Conservation (phyloP, 805 yeast genomes). For the Hanseniaspora meyeri region DNA sequence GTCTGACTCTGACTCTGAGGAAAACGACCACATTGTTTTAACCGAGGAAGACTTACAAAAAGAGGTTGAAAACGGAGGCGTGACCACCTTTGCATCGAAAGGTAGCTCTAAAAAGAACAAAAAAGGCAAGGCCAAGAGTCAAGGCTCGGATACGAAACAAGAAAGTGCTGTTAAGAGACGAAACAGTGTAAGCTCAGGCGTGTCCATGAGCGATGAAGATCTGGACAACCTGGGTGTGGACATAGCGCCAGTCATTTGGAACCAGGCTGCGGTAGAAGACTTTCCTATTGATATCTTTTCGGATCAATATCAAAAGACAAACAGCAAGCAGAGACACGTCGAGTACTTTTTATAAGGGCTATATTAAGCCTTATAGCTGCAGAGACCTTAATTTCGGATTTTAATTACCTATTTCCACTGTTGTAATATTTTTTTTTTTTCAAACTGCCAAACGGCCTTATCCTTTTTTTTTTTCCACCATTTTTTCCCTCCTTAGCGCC, state of each 20-base stretch:
- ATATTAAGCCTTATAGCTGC: too few relatives aligned
- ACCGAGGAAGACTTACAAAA: slow-evolving; percentile 16
- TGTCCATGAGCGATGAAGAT: not conserved
- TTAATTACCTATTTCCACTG: not conserved
- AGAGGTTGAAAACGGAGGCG: not conserved
- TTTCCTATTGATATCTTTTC: slow-evolving; percentile 23
- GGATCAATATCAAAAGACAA: slow-evolving; percentile 26
- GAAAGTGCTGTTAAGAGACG: not conserved
- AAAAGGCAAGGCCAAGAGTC: not conserved
- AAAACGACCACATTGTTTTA: slow-evolving; percentile 17
- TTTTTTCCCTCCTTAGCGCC: not conserved
- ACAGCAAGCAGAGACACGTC: slow-evolving; percentile 25
- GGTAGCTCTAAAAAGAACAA: not conserved
- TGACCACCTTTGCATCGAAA: not conserved
- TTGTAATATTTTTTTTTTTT: too few relatives aligned
- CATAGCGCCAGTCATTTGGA: slow-evolving; percentile 12
- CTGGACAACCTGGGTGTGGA: not conserved
- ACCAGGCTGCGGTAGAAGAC: not conserved
- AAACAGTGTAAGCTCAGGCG: not conserved
- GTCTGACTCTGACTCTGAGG: slow-evolving; percentile 12
- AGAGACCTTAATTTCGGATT: not conserved
- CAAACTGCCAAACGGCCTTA: not conserved
- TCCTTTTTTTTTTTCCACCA: too few relatives aligned
- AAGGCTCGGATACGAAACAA: not conserved
- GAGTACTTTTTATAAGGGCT: slow-evolving; percentile 24